Percentiles rank a stretch among this genome's conserved stretches.
Evolutionary conservation across 371 early-diverging fungal genomes (phyloP).

Genomic region (Mucor sp.): DNA sequence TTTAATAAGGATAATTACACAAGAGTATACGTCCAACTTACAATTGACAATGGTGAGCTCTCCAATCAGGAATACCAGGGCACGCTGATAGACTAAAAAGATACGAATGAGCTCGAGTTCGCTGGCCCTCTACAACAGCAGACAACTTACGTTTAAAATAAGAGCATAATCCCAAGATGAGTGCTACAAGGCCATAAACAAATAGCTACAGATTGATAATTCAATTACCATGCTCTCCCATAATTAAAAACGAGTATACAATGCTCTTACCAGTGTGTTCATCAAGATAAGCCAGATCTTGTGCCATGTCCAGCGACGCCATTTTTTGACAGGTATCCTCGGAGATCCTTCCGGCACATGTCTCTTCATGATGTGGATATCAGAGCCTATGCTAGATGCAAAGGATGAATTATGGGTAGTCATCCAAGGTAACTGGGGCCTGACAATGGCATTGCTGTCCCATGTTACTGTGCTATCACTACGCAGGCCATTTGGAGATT

Average conservation of each 20-base stretch:
- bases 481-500: background rate
- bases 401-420: background rate
- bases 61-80: background rate
- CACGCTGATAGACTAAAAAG: slow-evolving; percentile 8
- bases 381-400: background rate
- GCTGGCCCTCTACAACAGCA: too few species aligned
- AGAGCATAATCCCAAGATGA: slow-evolving; percentile 11
- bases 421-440: background rate
- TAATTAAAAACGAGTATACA: too few species aligned
- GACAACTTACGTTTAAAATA: slow-evolving; percentile 9
- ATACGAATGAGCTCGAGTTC: background rate
- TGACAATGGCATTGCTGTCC: background rate
- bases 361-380: slow-evolving; percentile 4
- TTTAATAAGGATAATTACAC: background rate
- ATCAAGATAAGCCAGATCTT: slow-evolving; percentile 3
- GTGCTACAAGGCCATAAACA: slow-evolving; percentile 2
- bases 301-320: slow-evolving; percentile 12
- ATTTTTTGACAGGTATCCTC: slow-evolving; percentile 10
- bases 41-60: slow-evolving; percentile 9
- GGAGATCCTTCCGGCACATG: background rate
- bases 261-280: slow-evolving; percentile 2
- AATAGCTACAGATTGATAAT: background rate
- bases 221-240: background rate
- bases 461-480: background rate
- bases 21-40: background rate